Evolutionary conservation across 23 red algal species (phyloP), one percentile per base, ranked within the genome.

Genomic region (Pyropia haitanensis): DNA sequence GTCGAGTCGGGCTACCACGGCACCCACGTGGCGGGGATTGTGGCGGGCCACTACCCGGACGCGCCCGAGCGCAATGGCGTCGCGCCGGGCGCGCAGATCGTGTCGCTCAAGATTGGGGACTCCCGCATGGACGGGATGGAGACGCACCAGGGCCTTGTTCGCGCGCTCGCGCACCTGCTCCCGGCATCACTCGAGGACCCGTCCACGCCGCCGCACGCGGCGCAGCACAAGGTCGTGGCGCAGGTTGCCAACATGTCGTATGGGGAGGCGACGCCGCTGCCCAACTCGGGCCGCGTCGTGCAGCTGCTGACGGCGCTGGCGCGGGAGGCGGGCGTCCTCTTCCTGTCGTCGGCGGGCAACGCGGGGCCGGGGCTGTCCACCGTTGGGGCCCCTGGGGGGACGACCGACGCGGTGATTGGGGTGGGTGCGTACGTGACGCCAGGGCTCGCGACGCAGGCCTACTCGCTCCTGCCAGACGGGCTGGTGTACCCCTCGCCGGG

Each of bases 351-450:
- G 19, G 84, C 84, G 26, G 84, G 84, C 50, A 89, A 89, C 62
- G 64, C 76, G 21, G 84, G 84, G 18, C 84, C 84, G 19, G 84
- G 59, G 15, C 52, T 89, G 26, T 73, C 74, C 12, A 79, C 72
- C 0, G 84, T 80, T 0, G 74, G 71, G 50, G 84, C 84, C 23
- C 84, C 84, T 6, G 84, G 84, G 8, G 84, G 84, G 1, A 89
- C 84, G 14, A 74, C 84, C 7, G 67, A 73, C 20, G 27, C 68
- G 0, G 52, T 89, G 23, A 78, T 89, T 67, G 84, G 84, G 26
- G 76, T 89, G 14, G 84, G 84, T 1, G 84, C 84, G 1, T 89
- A 79, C 53, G 73, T 89, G 15, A 89, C 84, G n/a, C 84, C 84
- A 20, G 27, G 49, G 14, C 76, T 89, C 71, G 23, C 78, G 18